phyloP scores from a whole-genome alignment of 176 grass and related monocot species.

The Paspalum vaginatum region DNA sequence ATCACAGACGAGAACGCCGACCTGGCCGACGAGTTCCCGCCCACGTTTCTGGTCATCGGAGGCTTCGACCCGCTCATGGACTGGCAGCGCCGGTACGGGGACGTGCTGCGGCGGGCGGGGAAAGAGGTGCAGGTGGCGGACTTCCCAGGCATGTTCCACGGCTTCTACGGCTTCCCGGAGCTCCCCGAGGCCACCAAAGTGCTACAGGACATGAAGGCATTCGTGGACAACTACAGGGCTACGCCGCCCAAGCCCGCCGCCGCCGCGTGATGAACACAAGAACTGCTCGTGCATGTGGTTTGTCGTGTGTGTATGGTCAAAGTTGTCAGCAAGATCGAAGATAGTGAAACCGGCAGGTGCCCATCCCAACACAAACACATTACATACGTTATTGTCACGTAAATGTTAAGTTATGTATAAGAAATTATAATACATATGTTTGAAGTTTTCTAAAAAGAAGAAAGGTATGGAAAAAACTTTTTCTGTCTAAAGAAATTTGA shows the following conservation, averaged over 20 bases:
- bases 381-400: no score
- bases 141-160: constrained; percentile 18
- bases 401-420: no score
- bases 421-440: no score
- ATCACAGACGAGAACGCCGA: constrained; percentile 27
- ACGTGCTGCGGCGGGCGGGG: constrained; percentile 17
- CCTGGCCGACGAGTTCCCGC: neutral
- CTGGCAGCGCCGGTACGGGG: constrained; percentile 13
- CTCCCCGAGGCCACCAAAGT: constrained; percentile 8
- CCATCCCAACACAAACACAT: no score
- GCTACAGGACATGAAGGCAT: constrained; percentile 18
- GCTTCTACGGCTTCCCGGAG: constrained; percentile 24
- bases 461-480: no score
- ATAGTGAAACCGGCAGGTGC: no score
- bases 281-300: no score
- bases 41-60: neutral
- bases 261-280: constrained; percentile 1
- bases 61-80: constrained; percentile 13
- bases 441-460: no score
- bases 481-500: no score
- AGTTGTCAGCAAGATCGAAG: no score
- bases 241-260: neutral
- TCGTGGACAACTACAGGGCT: neutral
- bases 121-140: constrained; percentile 12
- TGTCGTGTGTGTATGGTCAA: no score